Conservation (phyloP, 2,329 filamentous ascomycete genomes). For the Harringtonia aguacate region DNA sequence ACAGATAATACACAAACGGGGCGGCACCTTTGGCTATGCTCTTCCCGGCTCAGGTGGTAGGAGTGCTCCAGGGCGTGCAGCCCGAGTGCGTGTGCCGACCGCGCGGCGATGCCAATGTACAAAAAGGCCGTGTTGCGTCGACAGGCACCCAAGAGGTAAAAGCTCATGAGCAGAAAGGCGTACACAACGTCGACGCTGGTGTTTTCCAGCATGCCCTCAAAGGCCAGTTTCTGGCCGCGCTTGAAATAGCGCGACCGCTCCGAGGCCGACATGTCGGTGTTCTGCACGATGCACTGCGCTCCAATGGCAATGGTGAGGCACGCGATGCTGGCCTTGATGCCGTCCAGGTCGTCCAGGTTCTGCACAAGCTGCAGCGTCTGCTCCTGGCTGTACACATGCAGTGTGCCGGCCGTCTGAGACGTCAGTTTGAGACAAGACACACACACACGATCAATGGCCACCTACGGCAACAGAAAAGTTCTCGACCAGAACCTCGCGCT, state of each 20-base stretch:
- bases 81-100: slow-evolving; percentile 44
- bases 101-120: slow-evolving; percentile 48
- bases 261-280: neutral
- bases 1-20: too few species aligned
- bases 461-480: neutral
- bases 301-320: slow-evolving; percentile 11
- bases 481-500: neutral
- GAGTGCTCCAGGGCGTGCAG: slow-evolving; percentile 29
- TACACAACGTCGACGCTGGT: slow-evolving; percentile 41
- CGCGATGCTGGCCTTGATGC: neutral
- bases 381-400: neutral
- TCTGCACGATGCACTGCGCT: slow-evolving; percentile 7
- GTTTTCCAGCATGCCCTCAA: slow-evolving; percentile 40
- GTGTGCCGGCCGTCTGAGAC: neutral
- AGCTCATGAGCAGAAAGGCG: slow-evolving; percentile 44
- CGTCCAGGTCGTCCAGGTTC: neutral
- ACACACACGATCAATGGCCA: neutral
- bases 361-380: neutral
- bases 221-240: slow-evolving; percentile 19
- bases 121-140: slow-evolving; percentile 50
- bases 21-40: neutral
- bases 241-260: slow-evolving; percentile 6
- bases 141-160: slow-evolving; percentile 48
- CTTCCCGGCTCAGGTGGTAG: neutral
- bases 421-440: neutral